Evolutionary conservation across 441 rosid genomes (phyloP).

Genomic region (Croton laevigatus): DNA sequence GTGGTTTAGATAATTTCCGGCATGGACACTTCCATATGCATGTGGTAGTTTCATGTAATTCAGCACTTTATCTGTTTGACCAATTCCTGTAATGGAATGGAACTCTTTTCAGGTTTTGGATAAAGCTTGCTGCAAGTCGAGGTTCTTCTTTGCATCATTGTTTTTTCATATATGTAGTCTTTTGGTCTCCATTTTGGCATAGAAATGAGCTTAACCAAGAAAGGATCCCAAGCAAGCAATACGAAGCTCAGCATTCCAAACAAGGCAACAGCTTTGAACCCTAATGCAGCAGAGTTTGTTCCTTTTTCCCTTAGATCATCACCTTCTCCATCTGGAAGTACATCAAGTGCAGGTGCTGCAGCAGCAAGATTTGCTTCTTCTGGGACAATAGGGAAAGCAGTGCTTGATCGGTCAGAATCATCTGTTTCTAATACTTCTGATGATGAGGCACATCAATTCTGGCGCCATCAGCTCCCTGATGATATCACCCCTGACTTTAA

Average conservation of each 20-base stretch:
- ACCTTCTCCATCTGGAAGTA: constrained; percentile 48
- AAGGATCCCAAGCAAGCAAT: constrained; percentile 55
- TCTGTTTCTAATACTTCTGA: constrained; percentile 78
- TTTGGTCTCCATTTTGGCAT: constrained; percentile 30
- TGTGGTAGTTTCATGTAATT: constrained; percentile 16
- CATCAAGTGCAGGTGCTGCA: constrained; percentile 40
- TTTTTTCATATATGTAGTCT: constrained; percentile 25
- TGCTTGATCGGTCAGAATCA: constrained; percentile 67
- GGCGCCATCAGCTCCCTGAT: constrained; percentile 93
- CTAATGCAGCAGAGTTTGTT: constrained; percentile 93
- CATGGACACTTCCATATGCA: constrained; percentile 9
- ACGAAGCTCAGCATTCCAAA: constrained; percentile 45
- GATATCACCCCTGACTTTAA: constrained; percentile 93
- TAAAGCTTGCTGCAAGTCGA: constrained; percentile 29
- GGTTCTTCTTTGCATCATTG: constrained; percentile 11
- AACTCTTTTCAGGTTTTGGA: constrained; percentile 65
- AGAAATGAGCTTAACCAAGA: constrained; percentile 86
- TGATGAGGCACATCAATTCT: constrained; percentile 87
- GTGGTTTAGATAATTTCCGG: constrained; percentile 14
- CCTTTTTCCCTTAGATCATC: constrained; percentile 75
- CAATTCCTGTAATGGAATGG: constrained; percentile 13
- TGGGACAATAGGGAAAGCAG: constrained; percentile 57
- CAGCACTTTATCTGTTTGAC: constrained; percentile 22
- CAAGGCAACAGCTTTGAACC: constrained; percentile 75
- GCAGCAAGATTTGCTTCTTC: constrained; percentile 49